Conservation (phyloP, 2,329 filamentous ascomycete species). For the Emmonsia crescens region DNA sequence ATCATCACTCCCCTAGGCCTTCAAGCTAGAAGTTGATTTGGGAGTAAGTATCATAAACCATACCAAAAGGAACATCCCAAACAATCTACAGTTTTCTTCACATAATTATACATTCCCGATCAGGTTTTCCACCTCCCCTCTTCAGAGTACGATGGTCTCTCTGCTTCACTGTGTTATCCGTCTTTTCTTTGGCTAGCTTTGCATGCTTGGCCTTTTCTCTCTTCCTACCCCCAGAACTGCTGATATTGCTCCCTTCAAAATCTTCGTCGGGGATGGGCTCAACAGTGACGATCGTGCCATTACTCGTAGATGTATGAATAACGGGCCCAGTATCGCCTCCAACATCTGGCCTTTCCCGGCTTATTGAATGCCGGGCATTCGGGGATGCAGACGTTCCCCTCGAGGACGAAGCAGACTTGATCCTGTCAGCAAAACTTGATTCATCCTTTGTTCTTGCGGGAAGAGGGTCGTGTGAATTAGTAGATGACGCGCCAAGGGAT, state of each 20-base stretch:
- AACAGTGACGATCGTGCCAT: neutral
- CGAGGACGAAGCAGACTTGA: neutral
- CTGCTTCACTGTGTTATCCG: neutral
- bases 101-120: constrained; percentile 36
- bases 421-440: neutral
- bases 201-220: neutral
- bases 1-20: neutral
- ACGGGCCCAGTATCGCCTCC: neutral
- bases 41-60: neutral
- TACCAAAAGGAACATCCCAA: neutral
- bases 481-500: neutral
- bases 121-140: constrained; percentile 19
- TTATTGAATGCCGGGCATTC: neutral
- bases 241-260: neutral
- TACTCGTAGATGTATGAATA: neutral
- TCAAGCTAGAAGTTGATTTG: neutral
- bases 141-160: neutral
- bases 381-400: neutral
- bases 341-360: too few species aligned
- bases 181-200: neutral
- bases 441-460: neutral
- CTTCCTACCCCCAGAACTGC: neutral
- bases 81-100: constrained; percentile 14
- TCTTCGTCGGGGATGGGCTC: neutral
- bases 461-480: neutral